Evolutionary conservation across 306 rosid species (phyloP), one percentile per base, ranked within the genome.

Genomic region (Alnus glutinosa): DNA sequence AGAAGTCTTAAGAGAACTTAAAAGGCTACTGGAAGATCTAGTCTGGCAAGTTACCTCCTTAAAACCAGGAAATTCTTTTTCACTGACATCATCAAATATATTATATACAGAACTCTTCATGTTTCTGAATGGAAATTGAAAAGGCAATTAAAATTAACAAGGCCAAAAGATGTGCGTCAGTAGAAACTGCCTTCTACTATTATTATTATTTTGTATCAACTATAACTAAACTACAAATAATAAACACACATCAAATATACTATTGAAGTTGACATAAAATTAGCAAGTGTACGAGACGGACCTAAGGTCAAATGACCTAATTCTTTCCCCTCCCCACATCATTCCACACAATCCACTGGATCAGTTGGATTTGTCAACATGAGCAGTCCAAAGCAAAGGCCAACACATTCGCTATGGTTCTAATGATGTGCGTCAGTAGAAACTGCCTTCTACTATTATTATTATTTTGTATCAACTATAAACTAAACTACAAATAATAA

Each of bases 61-160:
- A 87, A 91, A 93, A 79, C 91, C 93, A 83, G 97, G 97, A 90
- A 85, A 88, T 77, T 78, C 87, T 48, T 91, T 80, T 84, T 91
- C 89, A 61, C 82, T 79, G 46, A 90, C 92, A 79, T 90, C 89
- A 76, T 89, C 97, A 84, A 90, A 87, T 78, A 95, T 91, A 86
- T 89, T 82, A 83, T 93, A 93, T 55, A 93, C 92, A 75, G 81
- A 82, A 82, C 42, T 83, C 80, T 93, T 95, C 87, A 80, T 46
- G 85, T 92, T 86, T 93, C 98, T 95, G 90, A 58, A 81, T 67
- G 74, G 79, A 86, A 77, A 70, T 51, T 73, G 62, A 80, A 49
- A 87, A 64, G 34, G 37, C 52, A 71, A 19, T 80, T 47, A 83
- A 80, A 47, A 39, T 57, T 19, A 13, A 75, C 59, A 77, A 75